These are phyloP conservation scores for Pneumocystis murina DNA, from an alignment of 1,139 yeast genomes.

Conservation along the genomic window DNA sequence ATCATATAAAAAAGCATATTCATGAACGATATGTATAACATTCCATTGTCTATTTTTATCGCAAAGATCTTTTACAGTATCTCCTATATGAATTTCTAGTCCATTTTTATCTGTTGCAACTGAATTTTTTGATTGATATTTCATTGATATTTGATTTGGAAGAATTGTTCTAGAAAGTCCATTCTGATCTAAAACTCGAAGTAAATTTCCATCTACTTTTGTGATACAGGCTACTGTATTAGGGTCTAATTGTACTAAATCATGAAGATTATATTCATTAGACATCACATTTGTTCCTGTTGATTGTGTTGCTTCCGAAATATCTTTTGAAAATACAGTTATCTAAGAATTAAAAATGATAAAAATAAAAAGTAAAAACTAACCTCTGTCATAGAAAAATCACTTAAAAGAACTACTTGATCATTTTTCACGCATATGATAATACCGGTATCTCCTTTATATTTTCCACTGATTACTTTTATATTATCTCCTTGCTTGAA, in stretches of 20 bases:
- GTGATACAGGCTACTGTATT: conserved; percentile 80
- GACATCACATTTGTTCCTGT: conserved; percentile 12
- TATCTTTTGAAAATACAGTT: conserved; percentile 44
- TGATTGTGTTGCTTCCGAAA: conserved; percentile 57
- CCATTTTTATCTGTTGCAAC: conserved; percentile 79
- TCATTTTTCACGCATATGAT: conserved; percentile 72
- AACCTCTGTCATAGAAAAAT: conserved; percentile 73
- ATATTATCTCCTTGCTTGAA: conserved; percentile 92
- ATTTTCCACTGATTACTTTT: conserved; percentile 80
- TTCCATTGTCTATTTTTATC: conserved; percentile 82
- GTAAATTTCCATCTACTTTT: conserved; percentile 74
- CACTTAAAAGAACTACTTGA: conserved; percentile 77
- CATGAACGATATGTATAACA: conserved; percentile 72
- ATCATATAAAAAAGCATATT: conserved; percentile 62
- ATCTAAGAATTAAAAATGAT: not conserved
- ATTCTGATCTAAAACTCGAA: conserved; percentile 68
- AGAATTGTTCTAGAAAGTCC: conserved; percentile 60
- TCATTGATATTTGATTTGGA: conserved; percentile 68
- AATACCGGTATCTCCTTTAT: conserved; percentile 85
- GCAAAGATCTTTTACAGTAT: conserved; percentile 65
- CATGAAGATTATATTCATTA: conserved; percentile 55
- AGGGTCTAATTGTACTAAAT: conserved; percentile 76
- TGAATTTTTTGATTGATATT: conserved; percentile 51
- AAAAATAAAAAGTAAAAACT: conserved; percentile 43
- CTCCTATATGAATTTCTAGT: conserved; percentile 72